Evolutionary conservation across 176 grass and related monocot species (phyloP).

Genomic region (Hsuehochloa calcarea): DNA sequence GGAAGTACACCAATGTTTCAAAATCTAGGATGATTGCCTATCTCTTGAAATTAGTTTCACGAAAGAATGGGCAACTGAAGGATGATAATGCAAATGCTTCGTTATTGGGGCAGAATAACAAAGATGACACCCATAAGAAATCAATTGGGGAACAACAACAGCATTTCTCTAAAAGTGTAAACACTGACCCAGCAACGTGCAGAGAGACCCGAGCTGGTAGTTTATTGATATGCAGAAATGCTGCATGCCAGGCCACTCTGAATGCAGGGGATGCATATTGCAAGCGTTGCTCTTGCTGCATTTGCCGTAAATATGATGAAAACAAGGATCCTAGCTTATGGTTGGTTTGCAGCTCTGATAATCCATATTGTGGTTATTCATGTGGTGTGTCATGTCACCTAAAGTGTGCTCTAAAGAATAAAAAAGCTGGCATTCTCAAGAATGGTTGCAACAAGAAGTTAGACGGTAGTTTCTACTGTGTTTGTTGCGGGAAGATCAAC

Average conservation of each 20-base stretch:
- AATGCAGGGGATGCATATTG: conserved; percentile 68
- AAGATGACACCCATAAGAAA: conserved; percentile 44
- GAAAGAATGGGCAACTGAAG: conserved; percentile 37
- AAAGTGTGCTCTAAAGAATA: conserved; percentile 83
- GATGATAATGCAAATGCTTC: conserved; percentile 36
- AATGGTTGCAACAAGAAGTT: conserved; percentile 56
- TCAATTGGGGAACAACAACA: conserved; percentile 30
- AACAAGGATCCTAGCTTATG: conserved; percentile 96
- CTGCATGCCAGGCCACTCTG: conserved; percentile 65
- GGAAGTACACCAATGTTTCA: conserved; percentile 84
- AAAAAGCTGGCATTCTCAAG: conserved; percentile 63
- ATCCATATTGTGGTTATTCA: conserved; percentile 52
- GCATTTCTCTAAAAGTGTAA: conserved; percentile 24
- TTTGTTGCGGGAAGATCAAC: conserved; percentile 78
- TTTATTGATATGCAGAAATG: conserved; percentile 62
- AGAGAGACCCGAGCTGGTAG: conserved; percentile 40
- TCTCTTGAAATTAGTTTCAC: conserved; percentile 75
- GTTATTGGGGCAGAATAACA: conserved; percentile 8
- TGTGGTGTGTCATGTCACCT: conserved; percentile 84
- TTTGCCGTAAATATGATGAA: conserved; percentile 86
- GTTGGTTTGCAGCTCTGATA: conserved; percentile 89
- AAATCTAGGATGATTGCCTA: conserved; percentile 93
- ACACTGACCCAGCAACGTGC: conserved; percentile 21
- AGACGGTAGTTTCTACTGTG: conserved; percentile 79
- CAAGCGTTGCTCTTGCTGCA: conserved; percentile 87